These are phyloP conservation scores for Akanthomyces lecanii DNA, from an alignment of 2,329 filamentous ascomycete species.

Conservation along the genomic window DNA sequence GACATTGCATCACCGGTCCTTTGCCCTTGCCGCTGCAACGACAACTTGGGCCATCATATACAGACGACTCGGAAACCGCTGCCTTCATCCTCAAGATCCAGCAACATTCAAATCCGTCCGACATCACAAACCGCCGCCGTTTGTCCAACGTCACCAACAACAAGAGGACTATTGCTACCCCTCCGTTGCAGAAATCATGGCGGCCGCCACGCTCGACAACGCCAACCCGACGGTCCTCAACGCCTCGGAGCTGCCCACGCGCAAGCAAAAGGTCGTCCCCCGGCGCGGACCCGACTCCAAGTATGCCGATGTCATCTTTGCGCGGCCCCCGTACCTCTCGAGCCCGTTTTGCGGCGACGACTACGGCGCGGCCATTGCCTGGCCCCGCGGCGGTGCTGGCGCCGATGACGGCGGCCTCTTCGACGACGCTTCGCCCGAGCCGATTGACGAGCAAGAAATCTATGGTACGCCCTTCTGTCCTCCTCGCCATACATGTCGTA, in stretches of 20 bases:
- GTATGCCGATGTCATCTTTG: constrained; percentile 44
- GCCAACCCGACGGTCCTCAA: constrained; percentile 92
- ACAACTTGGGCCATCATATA: not conserved
- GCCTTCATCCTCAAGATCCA: not conserved
- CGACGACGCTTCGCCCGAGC: constrained; percentile 64
- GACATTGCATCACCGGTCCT: constrained; percentile 9
- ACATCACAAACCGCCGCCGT: not conserved
- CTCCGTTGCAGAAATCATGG: constrained; percentile 22
- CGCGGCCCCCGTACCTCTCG: constrained; percentile 41
- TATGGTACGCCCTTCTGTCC: constrained; percentile 41
- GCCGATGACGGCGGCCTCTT: constrained; percentile 46
- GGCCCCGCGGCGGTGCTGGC: constrained; percentile 30
- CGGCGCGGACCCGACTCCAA: constrained; percentile 45
- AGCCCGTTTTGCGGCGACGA: constrained; percentile 35
- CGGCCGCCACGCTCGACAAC: constrained; percentile 53
- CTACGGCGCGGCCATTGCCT: constrained; percentile 23
- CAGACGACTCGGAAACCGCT: not conserved
- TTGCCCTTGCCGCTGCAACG: not conserved
- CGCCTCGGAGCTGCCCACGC: constrained; percentile 80
- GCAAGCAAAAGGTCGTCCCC: constrained; percentile 48
- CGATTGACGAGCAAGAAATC: constrained; percentile 95
- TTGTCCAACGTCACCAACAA: not conserved
- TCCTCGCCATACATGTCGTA: too few relatives aligned
- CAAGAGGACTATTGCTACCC: not conserved
- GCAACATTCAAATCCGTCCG: too few relatives aligned